Evolutionary conservation across 148 eudicot genomes (phyloP).

Genomic region (Persicaria maculosa): DNA sequence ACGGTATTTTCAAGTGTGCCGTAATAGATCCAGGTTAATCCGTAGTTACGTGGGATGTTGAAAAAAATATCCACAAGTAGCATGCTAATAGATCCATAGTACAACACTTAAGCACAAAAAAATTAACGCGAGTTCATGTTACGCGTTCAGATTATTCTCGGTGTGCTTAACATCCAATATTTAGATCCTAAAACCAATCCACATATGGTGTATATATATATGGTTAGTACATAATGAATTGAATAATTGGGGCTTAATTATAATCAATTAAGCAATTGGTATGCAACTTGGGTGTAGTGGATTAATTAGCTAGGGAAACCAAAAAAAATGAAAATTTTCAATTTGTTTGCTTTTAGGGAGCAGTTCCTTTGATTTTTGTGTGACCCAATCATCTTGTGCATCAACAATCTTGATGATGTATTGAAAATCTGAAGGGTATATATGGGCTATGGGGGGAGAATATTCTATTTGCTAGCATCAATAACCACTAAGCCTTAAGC

Average conservation of each 20-base stretch:
- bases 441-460: neutral
- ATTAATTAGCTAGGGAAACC: neutral
- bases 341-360: conserved; percentile 10
- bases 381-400: neutral
- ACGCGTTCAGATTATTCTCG: neutral
- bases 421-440: conserved; percentile 6
- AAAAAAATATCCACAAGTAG: no score
- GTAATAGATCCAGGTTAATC: no score
- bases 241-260: neutral
- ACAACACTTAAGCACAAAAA: no score
- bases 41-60: no score
- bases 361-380: neutral
- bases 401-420: neutral
- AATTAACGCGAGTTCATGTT: no score
- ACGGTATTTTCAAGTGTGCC: no score
- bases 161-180: neutral
- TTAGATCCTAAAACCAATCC: neutral
- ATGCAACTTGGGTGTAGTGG: neutral
- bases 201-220: neutral
- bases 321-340: neutral
- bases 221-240: neutral
- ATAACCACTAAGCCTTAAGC: neutral
- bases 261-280: neutral
- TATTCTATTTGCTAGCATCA: neutral
- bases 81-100: no score